Base-by-base conservation (phyloP, 495 filamentous ascomycete genomes). In the Hypoxylon cercidicola region DNA sequence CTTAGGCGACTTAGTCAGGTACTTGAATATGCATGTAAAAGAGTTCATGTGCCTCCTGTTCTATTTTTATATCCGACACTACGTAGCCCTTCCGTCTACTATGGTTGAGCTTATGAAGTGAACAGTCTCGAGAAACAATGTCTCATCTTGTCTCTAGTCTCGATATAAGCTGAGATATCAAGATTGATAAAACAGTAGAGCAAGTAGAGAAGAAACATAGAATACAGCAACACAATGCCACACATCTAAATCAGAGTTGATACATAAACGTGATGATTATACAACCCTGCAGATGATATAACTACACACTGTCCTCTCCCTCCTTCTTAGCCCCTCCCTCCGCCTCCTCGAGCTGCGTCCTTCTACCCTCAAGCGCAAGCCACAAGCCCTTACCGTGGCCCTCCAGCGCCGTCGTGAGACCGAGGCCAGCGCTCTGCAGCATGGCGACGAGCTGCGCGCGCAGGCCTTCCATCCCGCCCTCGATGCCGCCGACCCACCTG, bases 401-500 rank as follows among this genome's bases (percentile, higher is more conserved):
- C 74, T 97, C 93, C 75, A 97, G 73, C 19, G 85, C 81, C 66
- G 74, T 87, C 35, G 91, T 89, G 48, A 97, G 70, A 57, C 89
- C 85, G 34, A 87, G 85, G 30, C 90, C 91, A 66, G 91, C 83
- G 69, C 84, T 86, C 74, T 91, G 88, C 77, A 97, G 78, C 76
- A 94, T 83, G 64, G 72, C 77, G 23, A 97, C 88, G 62, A 99
- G 80, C 81, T 96, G 89, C 25, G 86, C 90, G 57, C 93, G 84
- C 65, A 98, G 80, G 16, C 89, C 88, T 25, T 94, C 92, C 58
- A 97, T 72, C 10, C 93, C 93, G 50, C 89, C 89, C 67, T 89
- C 82, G 70, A 98, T 90, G n/a, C 86, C 84, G 40, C 90, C 91
- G 50, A 98, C 86, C 90, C 91, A 95, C 73, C 87, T 89, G 55